Conservation (phyloP, 2,329 filamentous ascomycete species). For the Dothistroma pini region DNA sequence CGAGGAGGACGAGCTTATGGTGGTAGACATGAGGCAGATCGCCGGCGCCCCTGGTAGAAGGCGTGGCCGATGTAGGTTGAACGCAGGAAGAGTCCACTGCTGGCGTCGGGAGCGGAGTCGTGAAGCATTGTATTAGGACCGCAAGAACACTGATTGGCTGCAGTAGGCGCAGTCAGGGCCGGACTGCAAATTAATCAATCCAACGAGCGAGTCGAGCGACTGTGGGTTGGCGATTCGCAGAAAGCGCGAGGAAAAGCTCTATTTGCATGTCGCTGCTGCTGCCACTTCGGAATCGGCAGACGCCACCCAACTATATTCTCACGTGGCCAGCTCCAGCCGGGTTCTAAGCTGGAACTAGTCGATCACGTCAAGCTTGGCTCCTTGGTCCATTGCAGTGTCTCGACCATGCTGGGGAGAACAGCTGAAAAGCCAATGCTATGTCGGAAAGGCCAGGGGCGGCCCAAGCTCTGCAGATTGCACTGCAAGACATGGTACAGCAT, state of each 20-base stretch:
- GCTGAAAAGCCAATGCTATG: neutral
- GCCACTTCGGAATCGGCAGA: neutral
- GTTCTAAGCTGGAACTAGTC: neutral
- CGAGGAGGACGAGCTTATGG: conserved; percentile 31
- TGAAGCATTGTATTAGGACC: conserved; percentile 1
- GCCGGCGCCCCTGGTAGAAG: conserved; percentile 11
- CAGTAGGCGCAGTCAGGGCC: neutral
- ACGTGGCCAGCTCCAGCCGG: neutral
- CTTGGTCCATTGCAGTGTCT: neutral
- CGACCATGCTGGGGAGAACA: neutral
- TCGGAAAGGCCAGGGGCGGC: no score
- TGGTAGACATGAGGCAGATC: conserved; percentile 28
- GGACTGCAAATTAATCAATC: neutral
- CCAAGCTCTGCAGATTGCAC: no score
- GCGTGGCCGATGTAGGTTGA: conserved; percentile 9
- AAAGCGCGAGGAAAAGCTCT: neutral
- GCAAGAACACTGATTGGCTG: neutral
- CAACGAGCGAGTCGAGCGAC: neutral
- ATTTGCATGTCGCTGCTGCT: neutral
- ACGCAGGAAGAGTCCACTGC: conserved; percentile 11
- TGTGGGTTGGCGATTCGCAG: neutral
- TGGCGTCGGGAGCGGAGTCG: neutral
- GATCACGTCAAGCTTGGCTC: neutral
- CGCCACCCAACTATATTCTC: neutral
- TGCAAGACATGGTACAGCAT: neutral